Percentiles rank a stretch among this genome's conserved stretches.
phyloP scores from a whole-genome alignment of 768 basidiomycete species.

The Termitomyces sp. region DNA sequence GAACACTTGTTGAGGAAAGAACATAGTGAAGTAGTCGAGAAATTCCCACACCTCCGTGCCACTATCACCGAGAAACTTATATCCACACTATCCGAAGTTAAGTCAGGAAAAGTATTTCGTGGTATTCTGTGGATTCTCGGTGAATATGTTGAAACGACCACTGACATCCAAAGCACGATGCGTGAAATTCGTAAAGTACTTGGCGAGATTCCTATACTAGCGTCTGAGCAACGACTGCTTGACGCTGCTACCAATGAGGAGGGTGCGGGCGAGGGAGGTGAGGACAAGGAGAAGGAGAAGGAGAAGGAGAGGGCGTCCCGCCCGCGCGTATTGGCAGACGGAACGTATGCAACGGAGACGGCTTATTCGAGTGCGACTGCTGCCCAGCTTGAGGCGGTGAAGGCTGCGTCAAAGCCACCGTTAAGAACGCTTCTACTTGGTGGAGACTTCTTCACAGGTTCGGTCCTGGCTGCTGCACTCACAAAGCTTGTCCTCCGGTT shows the following conservation, averaged over 20 bases:
- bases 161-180: constrained; percentile 70
- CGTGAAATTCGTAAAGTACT: constrained; percentile 77
- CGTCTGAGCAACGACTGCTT: constrained; percentile 78
- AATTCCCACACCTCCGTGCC: constrained; percentile 82
- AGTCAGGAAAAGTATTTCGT: constrained; percentile 94
- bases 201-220: constrained; percentile 96
- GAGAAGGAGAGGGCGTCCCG: constrained; percentile 47
- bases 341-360: constrained; percentile 97
- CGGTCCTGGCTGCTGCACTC: constrained; percentile 83
- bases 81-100: constrained; percentile 77
- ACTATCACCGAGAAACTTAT: constrained; percentile 85
- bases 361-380: constrained; percentile 65
- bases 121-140: constrained; percentile 98
- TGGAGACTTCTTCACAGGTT: constrained; percentile 96
- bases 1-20: background rate
- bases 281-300: constrained; percentile 36
- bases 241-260: constrained; percentile 59
- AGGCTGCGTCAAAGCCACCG: constrained; percentile 86
- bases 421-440: constrained; percentile 82
- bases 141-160: constrained; percentile 72
- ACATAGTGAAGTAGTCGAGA: constrained; percentile 88
- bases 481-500: constrained; percentile 89
- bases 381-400: constrained; percentile 73
- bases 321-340: constrained; percentile 87
- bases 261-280: constrained; percentile 34